Base-by-base conservation (phyloP, 2,329 filamentous ascomycete genomes). In the Venturia aucupariae region DNA sequence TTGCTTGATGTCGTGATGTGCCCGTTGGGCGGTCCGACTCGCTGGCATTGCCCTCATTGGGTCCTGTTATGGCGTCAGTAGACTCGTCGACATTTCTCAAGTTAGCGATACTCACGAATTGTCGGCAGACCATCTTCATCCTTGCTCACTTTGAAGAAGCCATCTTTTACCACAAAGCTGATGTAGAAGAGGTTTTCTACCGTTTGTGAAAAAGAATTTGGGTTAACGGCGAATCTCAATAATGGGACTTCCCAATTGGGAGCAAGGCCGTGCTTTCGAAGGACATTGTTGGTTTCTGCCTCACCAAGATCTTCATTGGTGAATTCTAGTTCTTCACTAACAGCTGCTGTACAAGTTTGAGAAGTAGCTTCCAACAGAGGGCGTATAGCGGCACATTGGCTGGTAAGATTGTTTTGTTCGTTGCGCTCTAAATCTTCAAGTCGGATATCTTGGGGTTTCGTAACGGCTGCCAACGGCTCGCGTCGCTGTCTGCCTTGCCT, bases 131-230 rank as follows among this genome's bases (percentile, higher is more conserved):
- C 86, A 66, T 88, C 78, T 15, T 86, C 82, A 71, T 97, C 92
- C 64, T 86, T 83, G 3, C 84, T 80, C n/a, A 99, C 81, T 41
- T 85, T 85, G 6, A 92, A 84, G 66, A 84, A 85, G 13, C 92
- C 92, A 75, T 99, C 94, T 65, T 90, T 86, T 66, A 97, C 91
- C 66, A 99, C 78, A 72, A 99, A 99, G 73, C 90, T 95, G 69
- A 96, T 85, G 73, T 97, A 97, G 75, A 99, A 99, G 70, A 99
- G 81, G 70, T 99, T 99, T 74, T 99, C 94, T 7, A 99, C 87
- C 0, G 92, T 96, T 75, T 99, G 94, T 0, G 90, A 90, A 71
- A 97, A 99, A 0, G 91, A 96, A 46, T 79, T 79, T 0, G 94
- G 94, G 70, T 99, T 96, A 68, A 97, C 84, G 48, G 92, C 90